Evolutionary conservation across 805 yeast species (phyloP).

Genomic region (Monosporozyma solicola): DNA sequence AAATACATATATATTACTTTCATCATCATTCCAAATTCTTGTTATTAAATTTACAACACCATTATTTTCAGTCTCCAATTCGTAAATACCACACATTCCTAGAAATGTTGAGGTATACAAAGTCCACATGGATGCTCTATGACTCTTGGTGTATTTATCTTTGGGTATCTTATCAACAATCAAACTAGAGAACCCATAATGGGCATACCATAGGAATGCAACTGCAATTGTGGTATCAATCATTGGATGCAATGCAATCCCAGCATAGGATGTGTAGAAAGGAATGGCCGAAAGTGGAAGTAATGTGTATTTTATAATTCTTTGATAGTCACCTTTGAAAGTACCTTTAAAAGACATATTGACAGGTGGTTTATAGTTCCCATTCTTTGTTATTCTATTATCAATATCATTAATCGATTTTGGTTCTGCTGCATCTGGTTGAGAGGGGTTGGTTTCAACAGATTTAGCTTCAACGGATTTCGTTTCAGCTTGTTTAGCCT

Average conservation of each 20-base stretch:
- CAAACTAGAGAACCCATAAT: slow-evolving; percentile 68
- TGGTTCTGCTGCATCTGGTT: neutral
- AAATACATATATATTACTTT: slow-evolving; percentile 20
- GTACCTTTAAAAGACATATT: slow-evolving; percentile 55
- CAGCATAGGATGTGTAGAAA: slow-evolving; percentile 33
- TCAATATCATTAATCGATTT: neutral
- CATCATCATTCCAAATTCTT: slow-evolving; percentile 32
- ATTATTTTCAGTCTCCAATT: slow-evolving; percentile 55
- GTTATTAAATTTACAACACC: slow-evolving; percentile 48
- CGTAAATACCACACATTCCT: slow-evolving; percentile 63
- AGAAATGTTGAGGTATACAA: slow-evolving; percentile 56
- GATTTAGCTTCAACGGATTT: neutral
- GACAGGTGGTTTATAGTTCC: slow-evolving; percentile 44
- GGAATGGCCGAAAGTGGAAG: slow-evolving; percentile 60
- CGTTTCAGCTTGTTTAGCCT: neutral
- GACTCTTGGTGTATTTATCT: slow-evolving; percentile 62
- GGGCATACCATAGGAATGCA: slow-evolving; percentile 51
- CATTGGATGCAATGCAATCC: slow-evolving; percentile 40
- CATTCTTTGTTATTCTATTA: neutral
- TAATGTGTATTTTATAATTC: slow-evolving; percentile 49
- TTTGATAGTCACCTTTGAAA: slow-evolving; percentile 66
- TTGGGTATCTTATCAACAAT: slow-evolving; percentile 70
- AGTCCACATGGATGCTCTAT: slow-evolving; percentile 49
- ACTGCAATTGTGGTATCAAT: slow-evolving; percentile 51
- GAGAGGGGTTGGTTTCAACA: neutral